Percentiles rank a stretch among this genome's conserved stretches.
Conservation (phyloP, 78 protist species). For the Protostelium mycophagum region DNA sequence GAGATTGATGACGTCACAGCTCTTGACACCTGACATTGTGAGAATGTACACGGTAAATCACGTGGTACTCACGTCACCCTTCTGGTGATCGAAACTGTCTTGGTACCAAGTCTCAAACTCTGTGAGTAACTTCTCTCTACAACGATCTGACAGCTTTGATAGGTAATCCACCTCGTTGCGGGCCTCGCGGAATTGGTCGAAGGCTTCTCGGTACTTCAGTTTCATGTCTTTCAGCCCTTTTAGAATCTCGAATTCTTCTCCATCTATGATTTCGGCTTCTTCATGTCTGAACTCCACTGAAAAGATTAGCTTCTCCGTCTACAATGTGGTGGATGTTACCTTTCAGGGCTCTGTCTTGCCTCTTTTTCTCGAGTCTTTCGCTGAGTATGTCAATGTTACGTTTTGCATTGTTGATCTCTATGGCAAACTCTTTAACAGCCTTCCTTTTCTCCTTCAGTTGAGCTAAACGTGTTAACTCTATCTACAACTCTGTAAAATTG, state of each 20-base stretch:
- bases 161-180: conserved; percentile 5
- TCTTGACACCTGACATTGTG: too few relatives aligned
- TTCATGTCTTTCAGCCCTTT: not conserved
- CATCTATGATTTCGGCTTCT: conserved; percentile 24
- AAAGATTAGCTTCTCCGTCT: not conserved
- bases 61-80: not conserved
- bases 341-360: not conserved
- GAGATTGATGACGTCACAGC: too few relatives aligned
- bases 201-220: conserved; percentile 9
- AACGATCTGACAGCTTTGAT: not conserved
- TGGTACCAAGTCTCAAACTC: conserved; percentile 11
- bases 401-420: not conserved
- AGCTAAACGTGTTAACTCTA: not conserved
- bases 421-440: not conserved
- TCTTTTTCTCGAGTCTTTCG: not conserved
- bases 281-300: not conserved
- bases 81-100: not conserved
- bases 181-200: conserved; percentile 7
- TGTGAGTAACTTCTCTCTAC: conserved; percentile 4
- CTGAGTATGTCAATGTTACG: not conserved
- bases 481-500: not conserved
- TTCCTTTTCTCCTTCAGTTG: not conserved
- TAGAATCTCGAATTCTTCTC: conserved; percentile 21
- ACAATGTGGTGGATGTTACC: not conserved
- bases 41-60: too few relatives aligned